phyloP scores from a whole-genome alignment of 2,329 filamentous ascomycete genomes.

The Botrytis pseudocinerea region DNA sequence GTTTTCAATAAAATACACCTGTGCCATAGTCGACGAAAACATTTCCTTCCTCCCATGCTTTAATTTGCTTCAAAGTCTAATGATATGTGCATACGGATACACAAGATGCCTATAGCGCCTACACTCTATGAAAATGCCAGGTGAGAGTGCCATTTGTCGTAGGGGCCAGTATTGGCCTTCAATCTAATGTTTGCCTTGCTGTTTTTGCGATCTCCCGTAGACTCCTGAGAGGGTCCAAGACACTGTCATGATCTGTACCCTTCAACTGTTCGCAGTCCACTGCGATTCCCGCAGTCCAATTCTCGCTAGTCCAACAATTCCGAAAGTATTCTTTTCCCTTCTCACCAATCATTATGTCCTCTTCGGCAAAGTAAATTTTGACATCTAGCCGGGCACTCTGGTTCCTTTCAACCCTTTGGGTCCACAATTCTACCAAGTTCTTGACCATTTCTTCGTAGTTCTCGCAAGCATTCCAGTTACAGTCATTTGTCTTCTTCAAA shows the following conservation, averaged over 20 bases:
- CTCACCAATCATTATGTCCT: constrained; percentile 47
- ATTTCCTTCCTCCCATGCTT: constrained; percentile 26
- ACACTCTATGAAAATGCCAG: background rate
- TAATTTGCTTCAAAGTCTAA: constrained; percentile 3
- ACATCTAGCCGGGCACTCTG: constrained; percentile 30
- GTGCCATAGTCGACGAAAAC: constrained; percentile 55
- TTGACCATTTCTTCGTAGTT: constrained; percentile 30
- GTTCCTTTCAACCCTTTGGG: constrained; percentile 21
- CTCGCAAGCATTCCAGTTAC: constrained; percentile 30
- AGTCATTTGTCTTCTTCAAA: constrained; percentile 32
- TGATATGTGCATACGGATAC: constrained; percentile 4
- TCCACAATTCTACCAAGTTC: constrained; percentile 29
- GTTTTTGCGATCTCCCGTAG: constrained; percentile 23
- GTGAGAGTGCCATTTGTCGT: background rate
- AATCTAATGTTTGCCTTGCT: constrained; percentile 7
- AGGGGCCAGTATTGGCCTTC: background rate
- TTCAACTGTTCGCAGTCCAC: constrained; percentile 40
- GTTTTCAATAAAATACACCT: constrained; percentile 53
- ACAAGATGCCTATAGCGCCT: background rate
- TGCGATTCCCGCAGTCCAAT: constrained; percentile 39
- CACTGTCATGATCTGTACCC: constrained; percentile 46
- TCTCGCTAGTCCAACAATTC: constrained; percentile 43
- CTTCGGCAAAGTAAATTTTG: constrained; percentile 40
- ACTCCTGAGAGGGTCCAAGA: constrained; percentile 28
- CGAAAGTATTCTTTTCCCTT: constrained; percentile 47